Evolutionary conservation across 2,329 filamentous ascomycete genomes (phyloP).

Genomic region (Dryadomyces sulphureus): DNA sequence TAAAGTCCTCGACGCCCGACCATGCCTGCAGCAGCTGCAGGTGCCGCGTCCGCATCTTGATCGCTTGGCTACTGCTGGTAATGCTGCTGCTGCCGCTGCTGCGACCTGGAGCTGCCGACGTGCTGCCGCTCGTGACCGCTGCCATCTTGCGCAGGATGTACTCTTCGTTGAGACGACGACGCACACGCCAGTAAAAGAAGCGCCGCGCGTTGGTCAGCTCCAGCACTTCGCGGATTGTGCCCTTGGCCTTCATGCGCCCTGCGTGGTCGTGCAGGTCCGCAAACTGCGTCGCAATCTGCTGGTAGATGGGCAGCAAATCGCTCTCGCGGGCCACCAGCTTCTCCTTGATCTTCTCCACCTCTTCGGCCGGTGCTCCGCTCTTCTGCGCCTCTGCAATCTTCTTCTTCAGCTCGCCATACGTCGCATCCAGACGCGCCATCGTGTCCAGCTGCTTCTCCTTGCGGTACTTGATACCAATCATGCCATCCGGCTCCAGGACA

Average conservation of each 20-base stretch:
- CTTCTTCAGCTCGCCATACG: slow-evolving; percentile 73
- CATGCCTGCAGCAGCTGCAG: slow-evolving; percentile 69
- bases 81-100: slow-evolving; percentile 11
- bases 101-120: slow-evolving; percentile 5
- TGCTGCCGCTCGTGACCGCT: slow-evolving; percentile 19
- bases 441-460: slow-evolving; percentile 95
- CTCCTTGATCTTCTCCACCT: slow-evolving; percentile 64
- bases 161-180: slow-evolving; percentile 92
- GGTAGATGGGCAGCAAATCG: slow-evolving; percentile 79
- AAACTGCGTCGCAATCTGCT: slow-evolving; percentile 91
- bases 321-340: slow-evolving; percentile 79
- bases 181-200: slow-evolving; percentile 99
- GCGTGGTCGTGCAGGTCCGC: slow-evolving; percentile 94
- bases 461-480: slow-evolving; percentile 96
- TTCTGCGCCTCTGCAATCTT: slow-evolving; percentile 42
- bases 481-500: slow-evolving; percentile 95
- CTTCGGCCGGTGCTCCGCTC: slow-evolving; percentile 53
- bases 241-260: slow-evolving; percentile 97
- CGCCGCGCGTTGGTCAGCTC: slow-evolving; percentile 80
- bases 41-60: slow-evolving; percentile 45
- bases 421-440: slow-evolving; percentile 83
- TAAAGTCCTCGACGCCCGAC: slow-evolving; percentile 65
- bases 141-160: slow-evolving; percentile 86
- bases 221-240: slow-evolving; percentile 70
- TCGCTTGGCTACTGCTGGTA: slow-evolving; percentile 22